A percentile compares a stretch with the other conserved stretches of the same genome.
Conservation (phyloP, 2,329 filamentous ascomycete species). For the Pseudopyricularia javanii region DNA sequence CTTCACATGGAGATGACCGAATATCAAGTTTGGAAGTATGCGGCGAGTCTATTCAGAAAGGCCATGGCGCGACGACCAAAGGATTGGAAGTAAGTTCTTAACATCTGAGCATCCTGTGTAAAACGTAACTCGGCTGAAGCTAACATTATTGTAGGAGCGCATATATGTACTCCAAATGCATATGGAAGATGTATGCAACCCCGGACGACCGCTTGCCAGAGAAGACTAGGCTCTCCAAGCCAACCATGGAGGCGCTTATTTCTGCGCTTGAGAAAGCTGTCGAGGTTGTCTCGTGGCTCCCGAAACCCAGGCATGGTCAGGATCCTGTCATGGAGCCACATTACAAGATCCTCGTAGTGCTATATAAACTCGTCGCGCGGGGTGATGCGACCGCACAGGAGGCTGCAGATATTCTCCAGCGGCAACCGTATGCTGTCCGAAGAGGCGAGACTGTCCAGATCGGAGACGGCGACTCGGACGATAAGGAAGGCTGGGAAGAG, state of each 20-base stretch:
- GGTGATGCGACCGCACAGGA: slow-evolving; percentile 33
- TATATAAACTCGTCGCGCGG: slow-evolving; percentile 65
- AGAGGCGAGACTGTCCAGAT: slow-evolving; percentile 33
- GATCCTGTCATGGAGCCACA: slow-evolving; percentile 85
- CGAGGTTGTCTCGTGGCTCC: slow-evolving; percentile 34
- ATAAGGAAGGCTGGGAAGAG: slow-evolving; percentile 47
- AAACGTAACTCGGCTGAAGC: not conserved
- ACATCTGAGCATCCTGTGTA: not conserved
- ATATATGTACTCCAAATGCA: slow-evolving; percentile 49
- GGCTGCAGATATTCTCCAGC: slow-evolving; percentile 38
- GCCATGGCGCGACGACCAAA: slow-evolving; percentile 40
- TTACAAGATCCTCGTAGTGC: slow-evolving; percentile 74
- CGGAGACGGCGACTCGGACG: slow-evolving; percentile 26
- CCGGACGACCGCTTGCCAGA: slow-evolving; percentile 27
- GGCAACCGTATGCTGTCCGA: slow-evolving; percentile 40
- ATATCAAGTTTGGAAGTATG: slow-evolving; percentile 51
- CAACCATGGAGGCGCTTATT: slow-evolving; percentile 29
- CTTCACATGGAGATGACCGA: slow-evolving; percentile 44
- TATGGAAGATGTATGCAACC: slow-evolving; percentile 52
- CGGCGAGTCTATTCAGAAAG: slow-evolving; percentile 41
- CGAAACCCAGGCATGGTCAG: slow-evolving; percentile 42
- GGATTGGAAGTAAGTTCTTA: slow-evolving; percentile 40
- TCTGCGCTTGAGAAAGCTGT: slow-evolving; percentile 37
- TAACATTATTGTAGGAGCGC: slow-evolving; percentile 29
- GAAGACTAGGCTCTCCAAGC: slow-evolving; percentile 25